These are phyloP conservation scores for Plantago major DNA, from an alignment of 257 asterid species.

Conservation along the genomic window DNA sequence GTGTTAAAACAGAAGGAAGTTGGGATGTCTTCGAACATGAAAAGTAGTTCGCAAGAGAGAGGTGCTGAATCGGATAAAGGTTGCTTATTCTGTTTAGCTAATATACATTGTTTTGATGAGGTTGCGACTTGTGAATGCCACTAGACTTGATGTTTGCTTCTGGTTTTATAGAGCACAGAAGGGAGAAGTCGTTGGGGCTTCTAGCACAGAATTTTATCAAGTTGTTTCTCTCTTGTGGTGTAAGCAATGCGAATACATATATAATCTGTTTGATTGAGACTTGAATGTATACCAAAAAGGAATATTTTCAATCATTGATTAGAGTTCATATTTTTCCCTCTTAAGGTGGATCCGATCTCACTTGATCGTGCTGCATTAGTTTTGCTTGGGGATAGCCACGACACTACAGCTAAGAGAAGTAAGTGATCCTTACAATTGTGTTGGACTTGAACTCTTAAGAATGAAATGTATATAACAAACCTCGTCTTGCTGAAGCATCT, in stretches of 20 bases:
- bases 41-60: constrained; percentile 22
- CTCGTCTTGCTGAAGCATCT: constrained; percentile 4
- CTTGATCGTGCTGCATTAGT: constrained; percentile 53
- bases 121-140: not conserved
- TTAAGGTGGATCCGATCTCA: constrained; percentile 53
- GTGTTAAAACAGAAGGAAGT: constrained; percentile 26
- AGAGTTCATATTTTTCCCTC: constrained; percentile 15
- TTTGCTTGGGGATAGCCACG: constrained; percentile 49
- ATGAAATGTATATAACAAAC: constrained; percentile 8
- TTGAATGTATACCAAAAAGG: constrained; percentile 8
- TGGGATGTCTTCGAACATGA: constrained; percentile 22
- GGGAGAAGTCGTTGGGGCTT: constrained; percentile 55
- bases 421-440: constrained; percentile 21
- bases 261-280: not conserved
- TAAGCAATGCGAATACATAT: constrained; percentile 29
- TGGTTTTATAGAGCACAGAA: constrained; percentile 43
- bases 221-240: constrained; percentile 63
- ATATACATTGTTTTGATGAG: not conserved
- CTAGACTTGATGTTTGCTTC: constrained; percentile 6
- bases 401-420: constrained; percentile 53
- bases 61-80: constrained; percentile 32
- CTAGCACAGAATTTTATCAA: constrained; percentile 57
- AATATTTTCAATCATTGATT: not conserved
- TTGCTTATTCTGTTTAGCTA: constrained; percentile 17
- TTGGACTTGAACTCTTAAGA: constrained; percentile 13